Evolutionary conservation across 805 yeast species (phyloP), one percentile per base, ranked within the genome.

Genomic region (Wickerhamomyces canadensis): DNA sequence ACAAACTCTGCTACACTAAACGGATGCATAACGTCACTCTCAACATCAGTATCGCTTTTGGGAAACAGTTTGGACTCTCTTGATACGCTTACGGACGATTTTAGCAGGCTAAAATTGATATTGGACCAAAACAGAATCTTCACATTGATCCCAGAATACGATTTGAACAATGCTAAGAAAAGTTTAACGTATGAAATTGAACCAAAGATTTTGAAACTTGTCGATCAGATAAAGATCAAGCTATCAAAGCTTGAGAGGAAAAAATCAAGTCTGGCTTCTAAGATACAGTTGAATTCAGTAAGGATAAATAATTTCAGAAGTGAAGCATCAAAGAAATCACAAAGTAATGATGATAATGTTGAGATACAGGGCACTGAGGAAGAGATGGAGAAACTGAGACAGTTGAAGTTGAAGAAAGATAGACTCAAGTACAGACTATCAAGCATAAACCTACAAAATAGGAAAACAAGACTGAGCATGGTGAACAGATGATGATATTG

Each of bases 71-170:
- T 65, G 37, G 39, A 48, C 13, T 45, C 58, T 6, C 49, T 72
- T 6, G 53, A 52, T 32, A 8, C 50, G 10, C 57, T 36, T 46
- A 58, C 68, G 4, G 54, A 57, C 10, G 76, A 74, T 42, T 61
- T 66, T 14, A 49, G 63, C 2, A 45, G 74, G 7, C 51, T 71
- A 26, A 59, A 57, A 27, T 54, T 51, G 17, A 65, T 73, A 6
- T 56, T 75, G n/a, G 47, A 57, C 15, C 70, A 75, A 6, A 58
- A 60, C 29, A 61, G 68, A 25, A 72, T 73, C 17, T 75, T 72
- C 54, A 75, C 74, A 5, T 52, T 74, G 11, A 66, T 74, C 0
- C 76, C 79, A 0, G 76, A 72, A 43, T 54, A 57, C 37, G 76
- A 73, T 37, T 50, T 74, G 19, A 56, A 51, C 8, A 61, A 55